Evolutionary conservation across 2,329 filamentous ascomycete species (phyloP), one percentile per base, ranked within the genome.

Genomic region (Exophiala phaeomuriformis): DNA sequence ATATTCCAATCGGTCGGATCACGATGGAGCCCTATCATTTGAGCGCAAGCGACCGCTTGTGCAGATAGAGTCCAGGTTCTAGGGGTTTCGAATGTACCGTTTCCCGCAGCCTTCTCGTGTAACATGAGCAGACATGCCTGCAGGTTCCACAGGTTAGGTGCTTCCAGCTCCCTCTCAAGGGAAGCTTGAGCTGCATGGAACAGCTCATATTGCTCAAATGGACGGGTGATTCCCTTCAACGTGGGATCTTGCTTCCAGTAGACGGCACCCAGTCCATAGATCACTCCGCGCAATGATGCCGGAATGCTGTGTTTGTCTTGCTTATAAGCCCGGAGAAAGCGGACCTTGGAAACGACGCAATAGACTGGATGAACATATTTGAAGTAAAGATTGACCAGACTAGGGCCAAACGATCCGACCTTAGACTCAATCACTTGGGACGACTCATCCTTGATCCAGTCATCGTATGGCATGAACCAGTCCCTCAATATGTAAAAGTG

Each of bases 401-500:
- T 64, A 35, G 71, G 68, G 0, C 69, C 71, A 55, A 74, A 68
- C 3, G 68, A 69, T 53, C 65, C 67, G 1, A 75, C 72, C 30
- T 70, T 67, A 5, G 60, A 61, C 60, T 77, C 75, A 40, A 76
- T 75, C 5, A 63, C 64, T 9, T 72, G 67, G 0, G 75, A 76
- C 4, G 72, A 69, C 9, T 62, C 57, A 32, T 66, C 48, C 51
- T 71, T 70, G 19, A 68, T 69, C 4, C 63, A 55, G 39, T 73
- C 68, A 55, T 71, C 74, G 47, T 72, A 67, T 3, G 70, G 68
- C n/a, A 73, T 71, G 49, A 76, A 76, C 51, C 68, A 69, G 49
- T 76, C 70, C 37, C 71, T 68, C 3, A 77, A 57, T 7, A 76
- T 65, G 1, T 71, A 67, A 45, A 77, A 77, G 59, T 77, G 74